Conservation (phyloP, 352 stramenopile genomes). For the Phytophthora brassicae region DNA sequence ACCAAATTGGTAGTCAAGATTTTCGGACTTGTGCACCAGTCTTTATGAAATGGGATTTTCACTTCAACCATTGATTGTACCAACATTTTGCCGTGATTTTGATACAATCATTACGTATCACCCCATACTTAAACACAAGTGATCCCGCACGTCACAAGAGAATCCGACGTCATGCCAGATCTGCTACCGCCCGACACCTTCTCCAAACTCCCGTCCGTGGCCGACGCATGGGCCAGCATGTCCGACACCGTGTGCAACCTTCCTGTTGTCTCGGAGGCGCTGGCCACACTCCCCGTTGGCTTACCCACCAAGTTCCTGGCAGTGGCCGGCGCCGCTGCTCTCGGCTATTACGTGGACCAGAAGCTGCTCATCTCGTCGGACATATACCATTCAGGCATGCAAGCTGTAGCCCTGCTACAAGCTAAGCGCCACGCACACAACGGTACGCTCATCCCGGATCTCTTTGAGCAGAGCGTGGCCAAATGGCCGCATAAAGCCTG, state of each 20-base stretch:
- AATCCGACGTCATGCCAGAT: conserved; percentile 19
- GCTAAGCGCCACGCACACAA: conserved; percentile 38
- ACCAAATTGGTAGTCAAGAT: too few species aligned
- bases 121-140: too few species aligned
- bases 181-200: conserved; percentile 10
- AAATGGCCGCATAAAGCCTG: conserved; percentile 61
- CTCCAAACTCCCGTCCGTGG: neutral
- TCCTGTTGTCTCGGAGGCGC: conserved; percentile 17
- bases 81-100: too few species aligned
- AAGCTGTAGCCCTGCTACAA: conserved; percentile 46
- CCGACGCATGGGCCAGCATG: conserved; percentile 16
- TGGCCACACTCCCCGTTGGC: conserved; percentile 24
- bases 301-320: conserved; percentile 48
- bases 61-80: too few species aligned
- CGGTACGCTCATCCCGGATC: conserved; percentile 47
- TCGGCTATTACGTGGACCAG: conserved; percentile 54
- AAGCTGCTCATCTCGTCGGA: conserved; percentile 63
- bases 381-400: conserved; percentile 40
- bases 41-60: too few species aligned
- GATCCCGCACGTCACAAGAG: conserved; percentile 3
- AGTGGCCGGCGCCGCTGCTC: conserved; percentile 41
- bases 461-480: conserved; percentile 61
- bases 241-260: conserved; percentile 9
- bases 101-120: too few species aligned
- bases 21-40: too few species aligned